A percentile compares a stretch with the other conserved stretches of the same genome.
Conservation (phyloP, 805 yeast genomes). For the Candida golubevii region DNA sequence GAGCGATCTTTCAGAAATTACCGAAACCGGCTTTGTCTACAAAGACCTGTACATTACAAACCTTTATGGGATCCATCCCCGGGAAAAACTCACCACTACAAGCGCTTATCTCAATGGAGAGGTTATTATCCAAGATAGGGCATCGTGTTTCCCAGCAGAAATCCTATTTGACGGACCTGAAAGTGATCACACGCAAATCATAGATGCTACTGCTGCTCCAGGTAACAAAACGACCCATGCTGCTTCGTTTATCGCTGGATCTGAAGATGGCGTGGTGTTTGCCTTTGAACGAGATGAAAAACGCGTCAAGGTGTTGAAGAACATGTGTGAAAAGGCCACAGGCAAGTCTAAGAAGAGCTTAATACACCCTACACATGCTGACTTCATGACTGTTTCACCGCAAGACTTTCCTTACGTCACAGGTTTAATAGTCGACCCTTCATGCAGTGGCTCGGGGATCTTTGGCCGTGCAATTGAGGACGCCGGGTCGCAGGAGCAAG, state of each 20-base stretch:
- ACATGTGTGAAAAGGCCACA: slow-evolving; percentile 73
- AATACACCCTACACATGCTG: slow-evolving; percentile 54
- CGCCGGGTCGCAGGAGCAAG: slow-evolving; percentile 36
- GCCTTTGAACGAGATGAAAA: slow-evolving; percentile 87
- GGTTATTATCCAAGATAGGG: slow-evolving; percentile 90
- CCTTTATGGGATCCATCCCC: slow-evolving; percentile 78
- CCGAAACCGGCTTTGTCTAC: slow-evolving; percentile 55
- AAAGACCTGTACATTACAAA: slow-evolving; percentile 71
- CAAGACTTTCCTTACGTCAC: slow-evolving; percentile 59
- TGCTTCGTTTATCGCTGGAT: slow-evolving; percentile 56
- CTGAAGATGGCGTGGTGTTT: slow-evolving; percentile 41
- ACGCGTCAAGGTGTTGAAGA: slow-evolving; percentile 64
- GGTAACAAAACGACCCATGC: slow-evolving; percentile 96
- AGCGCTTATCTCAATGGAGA: slow-evolving; percentile 70
- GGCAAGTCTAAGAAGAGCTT: slow-evolving; percentile 24
- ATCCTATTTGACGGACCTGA: slow-evolving; percentile 56
- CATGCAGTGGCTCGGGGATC: slow-evolving; percentile 97
- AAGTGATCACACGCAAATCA: slow-evolving; percentile 53
- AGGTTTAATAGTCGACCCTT: slow-evolving; percentile 89
- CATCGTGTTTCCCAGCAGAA: slow-evolving; percentile 93
- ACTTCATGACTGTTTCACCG: slow-evolving; percentile 61
- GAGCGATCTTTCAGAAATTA: slow-evolving; percentile 38
- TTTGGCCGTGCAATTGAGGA: slow-evolving; percentile 80
- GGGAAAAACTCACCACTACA: slow-evolving; percentile 63
- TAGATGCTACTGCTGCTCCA: slow-evolving; percentile 97